phyloP scores from a whole-genome alignment of 140 eudicot species.

The Bidens hawaiensis region DNA sequence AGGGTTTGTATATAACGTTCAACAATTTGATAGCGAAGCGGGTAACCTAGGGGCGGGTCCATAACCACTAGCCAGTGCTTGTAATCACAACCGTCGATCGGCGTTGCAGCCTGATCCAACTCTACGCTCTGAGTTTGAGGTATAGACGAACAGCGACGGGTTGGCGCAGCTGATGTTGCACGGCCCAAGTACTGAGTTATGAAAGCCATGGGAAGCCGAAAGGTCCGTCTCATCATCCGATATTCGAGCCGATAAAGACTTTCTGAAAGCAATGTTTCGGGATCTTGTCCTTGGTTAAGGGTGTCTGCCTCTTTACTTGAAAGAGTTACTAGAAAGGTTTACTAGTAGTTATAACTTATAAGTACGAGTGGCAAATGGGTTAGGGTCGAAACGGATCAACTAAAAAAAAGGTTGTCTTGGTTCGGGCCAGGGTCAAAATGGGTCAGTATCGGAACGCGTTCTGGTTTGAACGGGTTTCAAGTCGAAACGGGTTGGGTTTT shows the following conservation, averaged over 20 bases:
- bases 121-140: constrained; percentile 3
- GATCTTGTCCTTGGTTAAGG: too few relatives aligned
- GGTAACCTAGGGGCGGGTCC: constrained; percentile 41
- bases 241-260: not conserved
- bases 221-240: not conserved
- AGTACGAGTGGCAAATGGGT: too few relatives aligned
- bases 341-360: too few relatives aligned
- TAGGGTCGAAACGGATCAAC: too few relatives aligned
- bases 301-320: too few relatives aligned
- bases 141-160: constrained; percentile 13
- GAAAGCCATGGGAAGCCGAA: not conserved
- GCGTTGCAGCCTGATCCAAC: constrained; percentile 24
- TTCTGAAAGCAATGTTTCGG: not conserved
- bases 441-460: too few relatives aligned
- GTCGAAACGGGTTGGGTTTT: too few relatives aligned
- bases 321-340: too few relatives aligned
- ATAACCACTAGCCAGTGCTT: constrained; percentile 49
- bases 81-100: constrained; percentile 46
- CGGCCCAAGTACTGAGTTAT: not conserved
- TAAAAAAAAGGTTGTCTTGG: too few relatives aligned
- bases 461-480: too few relatives aligned
- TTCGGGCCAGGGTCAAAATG: too few relatives aligned
- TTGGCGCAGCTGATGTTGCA: not conserved
- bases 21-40: constrained; percentile 34
- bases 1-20: constrained; percentile 36